Conservation (phyloP, 306 rosid species). For the Ammopiptanthus mongolicus region DNA sequence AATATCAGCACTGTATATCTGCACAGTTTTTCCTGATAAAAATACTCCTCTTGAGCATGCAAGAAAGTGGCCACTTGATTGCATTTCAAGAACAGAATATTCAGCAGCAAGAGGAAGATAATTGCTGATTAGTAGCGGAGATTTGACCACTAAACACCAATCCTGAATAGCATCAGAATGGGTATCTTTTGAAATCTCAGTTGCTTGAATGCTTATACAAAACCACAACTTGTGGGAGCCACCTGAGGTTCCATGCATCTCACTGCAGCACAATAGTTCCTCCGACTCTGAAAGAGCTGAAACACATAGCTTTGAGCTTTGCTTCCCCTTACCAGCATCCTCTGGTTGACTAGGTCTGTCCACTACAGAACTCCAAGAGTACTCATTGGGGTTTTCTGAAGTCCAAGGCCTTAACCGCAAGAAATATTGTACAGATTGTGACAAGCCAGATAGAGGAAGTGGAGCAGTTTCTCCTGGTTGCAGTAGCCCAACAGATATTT, state of each 20-base stretch:
- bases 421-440: constrained; percentile 56
- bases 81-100: constrained; percentile 84
- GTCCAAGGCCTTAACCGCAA: constrained; percentile 70
- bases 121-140: constrained; percentile 79
- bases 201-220: constrained; percentile 74
- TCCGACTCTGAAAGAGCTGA: constrained; percentile 77
- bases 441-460: constrained; percentile 70
- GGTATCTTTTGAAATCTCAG: constrained; percentile 88
- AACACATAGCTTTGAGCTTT: constrained; percentile 52
- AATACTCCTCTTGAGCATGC: constrained; percentile 74
- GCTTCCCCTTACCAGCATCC: constrained; percentile 32
- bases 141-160: constrained; percentile 86
- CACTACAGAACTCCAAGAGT: constrained; percentile 83
- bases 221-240: constrained; percentile 73
- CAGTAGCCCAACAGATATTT: constrained; percentile 61
- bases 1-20: constrained; percentile 75
- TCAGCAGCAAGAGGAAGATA: constrained; percentile 91
- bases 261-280: constrained; percentile 68
- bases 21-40: constrained; percentile 65
- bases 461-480: constrained; percentile 79
- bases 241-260: constrained; percentile 63
- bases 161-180: constrained; percentile 91
- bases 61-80: constrained; percentile 66
- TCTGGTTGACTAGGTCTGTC: constrained; percentile 41
- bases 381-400: constrained; percentile 39